Base-by-base conservation (phyloP, 345 rosid genomes). In the Syzygium aromaticum region DNA sequence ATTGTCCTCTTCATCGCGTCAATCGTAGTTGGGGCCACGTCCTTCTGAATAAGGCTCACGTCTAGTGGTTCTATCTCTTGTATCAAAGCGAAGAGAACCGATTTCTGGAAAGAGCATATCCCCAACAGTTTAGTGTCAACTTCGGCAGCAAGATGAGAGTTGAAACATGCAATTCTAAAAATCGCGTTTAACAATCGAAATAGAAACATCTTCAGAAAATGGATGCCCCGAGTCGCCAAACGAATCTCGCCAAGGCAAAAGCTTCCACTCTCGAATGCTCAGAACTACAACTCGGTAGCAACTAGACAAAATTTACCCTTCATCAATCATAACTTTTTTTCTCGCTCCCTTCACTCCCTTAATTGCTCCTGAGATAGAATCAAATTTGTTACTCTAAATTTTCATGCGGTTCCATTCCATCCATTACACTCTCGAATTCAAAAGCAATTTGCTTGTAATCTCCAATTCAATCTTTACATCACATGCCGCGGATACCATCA, bases 1-100 rank as follows among this genome's bases (percentile, higher is more conserved):
- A 97, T 97, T 54, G 99, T 97, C 92, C 99, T 93, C 90, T 97
- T 97, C 97, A 97, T 96, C 12, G 99, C 99, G 93, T 96, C 99
- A 88, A 97, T 90, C 25, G 99, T 95, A 23, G 98, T 94, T 5
- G 94, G 89, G 9, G 99, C 92, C 77, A 97, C 98, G 85, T 97
- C 99, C 88, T 94, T 96, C 83, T 97, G 99, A 84, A 97, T 96
- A 22, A 95, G 89, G 91, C 96, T 94, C 91, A 97, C 97, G 86
- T 97, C 99, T 86, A 97, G 88, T 15, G 99, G 99, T 67, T 97
- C 99, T 87, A 96, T 94, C 91, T 96, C 99, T 89, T 92, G 99
- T 84, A 96, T 95, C 88, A 95, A 91, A 90, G 93, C 91, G 43
- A 95, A 86, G 54, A 96, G 94, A 54, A 91, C 80, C 0, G 95